These are phyloP conservation scores for Bruguiera parviflora DNA, from an alignment of 345 rosid genomes.

Conservation along the genomic window DNA sequence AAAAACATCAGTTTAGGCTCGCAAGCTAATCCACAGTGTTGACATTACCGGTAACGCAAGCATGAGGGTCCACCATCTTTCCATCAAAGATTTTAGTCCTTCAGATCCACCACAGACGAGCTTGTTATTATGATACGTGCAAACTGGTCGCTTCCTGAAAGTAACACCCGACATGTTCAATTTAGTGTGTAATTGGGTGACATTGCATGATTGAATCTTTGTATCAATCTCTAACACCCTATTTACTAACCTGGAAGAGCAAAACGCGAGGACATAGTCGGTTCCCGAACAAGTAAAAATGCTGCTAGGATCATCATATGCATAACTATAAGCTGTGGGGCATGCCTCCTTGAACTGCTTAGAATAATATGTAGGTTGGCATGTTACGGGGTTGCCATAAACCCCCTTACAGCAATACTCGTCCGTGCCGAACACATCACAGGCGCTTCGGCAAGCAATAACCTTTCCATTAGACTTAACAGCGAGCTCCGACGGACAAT, in stretches of 20 bases:
- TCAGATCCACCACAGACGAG: slow-evolving; percentile 51
- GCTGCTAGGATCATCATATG: slow-evolving; percentile 84
- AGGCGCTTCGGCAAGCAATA: slow-evolving; percentile 74
- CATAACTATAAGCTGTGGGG: slow-evolving; percentile 81
- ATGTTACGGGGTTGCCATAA: slow-evolving; percentile 47
- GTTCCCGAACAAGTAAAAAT: slow-evolving; percentile 64
- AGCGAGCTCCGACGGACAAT: slow-evolving; percentile 64
- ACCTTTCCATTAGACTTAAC: slow-evolving; percentile 55
- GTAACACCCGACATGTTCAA: background rate
- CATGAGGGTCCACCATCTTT: slow-evolving; percentile 37
- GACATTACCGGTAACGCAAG: slow-evolving; percentile 24
- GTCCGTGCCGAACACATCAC: slow-evolving; percentile 82
- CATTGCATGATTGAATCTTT: no score
- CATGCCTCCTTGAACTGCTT: slow-evolving; percentile 75
- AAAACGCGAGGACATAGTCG: slow-evolving; percentile 73
- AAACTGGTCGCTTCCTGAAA: slow-evolving; percentile 53
- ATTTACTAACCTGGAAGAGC: slow-evolving; percentile 49
- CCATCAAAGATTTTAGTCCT: slow-evolving; percentile 29
- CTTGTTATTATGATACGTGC: slow-evolving; percentile 69
- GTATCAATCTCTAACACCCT: background rate
- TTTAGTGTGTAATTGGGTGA: background rate
- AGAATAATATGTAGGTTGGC: slow-evolving; percentile 74
- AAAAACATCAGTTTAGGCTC: background rate
- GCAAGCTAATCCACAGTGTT: slow-evolving; percentile 13
- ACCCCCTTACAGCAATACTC: slow-evolving; percentile 79